Base-by-base conservation (phyloP, 352 stramenopile genomes). In the Phytophthora nicotianae region DNA sequence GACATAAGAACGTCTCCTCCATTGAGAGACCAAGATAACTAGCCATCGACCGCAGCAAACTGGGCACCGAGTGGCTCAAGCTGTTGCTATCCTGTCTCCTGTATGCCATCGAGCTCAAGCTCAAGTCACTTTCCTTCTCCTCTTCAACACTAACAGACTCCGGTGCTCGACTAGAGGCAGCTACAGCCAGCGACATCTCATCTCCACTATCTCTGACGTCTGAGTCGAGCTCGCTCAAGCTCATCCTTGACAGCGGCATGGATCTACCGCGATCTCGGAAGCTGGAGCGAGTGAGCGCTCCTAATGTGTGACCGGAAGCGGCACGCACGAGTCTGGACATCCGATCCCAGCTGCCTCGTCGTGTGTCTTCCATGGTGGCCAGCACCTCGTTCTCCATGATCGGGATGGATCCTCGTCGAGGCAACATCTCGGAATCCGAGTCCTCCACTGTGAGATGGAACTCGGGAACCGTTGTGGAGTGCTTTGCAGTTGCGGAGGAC, bases 1-100 rank as follows among this genome's bases (percentile, higher is more conserved):
- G 84, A 41, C 84, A 93, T 45, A 86, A 58, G 32, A 85, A 88
- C 13, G 81, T 90, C 51, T 91, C 78, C 40, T 89, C 79, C 53
- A 91, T 88, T 1, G 68, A 80, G 16, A 88, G 64, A 1, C 79
- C 78, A 26, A 91, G 50, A 42, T 84, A 78, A 24, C 69, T 80
- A 3, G 67, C 77, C 50, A 89, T 68, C 0, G 79, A 88, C 4
- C 77, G 58, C 23, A 91, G 55, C n/a, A 83, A 62, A 5, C 60
- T 77, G n/a, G 74, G 74, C 54, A 86, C 58, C n/a, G 62, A 78
- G 24, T 74, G 64, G 9, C 59, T 21, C 20, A 66, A 61, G 40
- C 63, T 75, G 46, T 61, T 70, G 47, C 71, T 72, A 38, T 72
- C 50, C 32, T 65, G 61, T 50, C 67, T 62, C 29, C 58, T 70